phyloP scores from a whole-genome alignment of 192 early-diverging fungal genomes.

The Coemansia sp. region DNA sequence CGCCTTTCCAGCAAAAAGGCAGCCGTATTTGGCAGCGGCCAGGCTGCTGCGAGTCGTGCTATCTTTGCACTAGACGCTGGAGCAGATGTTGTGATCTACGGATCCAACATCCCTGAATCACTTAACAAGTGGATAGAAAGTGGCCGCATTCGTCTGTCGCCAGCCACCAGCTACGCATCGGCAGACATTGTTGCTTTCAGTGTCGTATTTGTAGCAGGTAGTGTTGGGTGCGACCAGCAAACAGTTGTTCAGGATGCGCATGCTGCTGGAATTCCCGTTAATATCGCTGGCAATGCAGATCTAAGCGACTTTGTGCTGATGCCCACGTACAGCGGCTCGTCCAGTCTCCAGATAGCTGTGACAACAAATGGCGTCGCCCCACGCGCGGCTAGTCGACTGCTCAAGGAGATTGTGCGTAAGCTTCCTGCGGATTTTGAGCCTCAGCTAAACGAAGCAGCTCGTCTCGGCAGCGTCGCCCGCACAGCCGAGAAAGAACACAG shows the following conservation, averaged over 20 bases:
- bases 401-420: conserved; percentile 60
- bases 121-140: conserved; percentile 43
- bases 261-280: conserved; percentile 69
- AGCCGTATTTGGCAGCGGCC: conserved; percentile 69
- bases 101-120: conserved; percentile 23
- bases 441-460: conserved; percentile 62
- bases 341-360: conserved; percentile 73
- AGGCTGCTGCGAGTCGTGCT: conserved; percentile 66
- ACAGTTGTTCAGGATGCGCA: conserved; percentile 39
- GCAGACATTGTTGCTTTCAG: conserved; percentile 32
- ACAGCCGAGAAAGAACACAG: conserved; percentile 52
- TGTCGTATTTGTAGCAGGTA: conserved; percentile 43
- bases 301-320: conserved; percentile 85
- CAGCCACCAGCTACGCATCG: conserved; percentile 12
- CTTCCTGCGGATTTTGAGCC: conserved; percentile 63
- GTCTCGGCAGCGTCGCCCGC: conserved; percentile 52
- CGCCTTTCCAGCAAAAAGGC: conserved; percentile 39
- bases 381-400: conserved; percentile 64
- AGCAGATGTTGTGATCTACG: conserved; percentile 64
- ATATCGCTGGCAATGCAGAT: conserved; percentile 71
- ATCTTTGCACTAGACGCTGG: conserved; percentile 71
- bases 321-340: conserved; percentile 67
- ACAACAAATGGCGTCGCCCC: conserved; percentile 77
- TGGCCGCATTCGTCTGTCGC: conserved; percentile 22
- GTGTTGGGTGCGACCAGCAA: conserved; percentile 40